These are phyloP conservation scores for Acacia melanoxylon DNA, from an alignment of 306 rosid species.

Conservation along the genomic window DNA sequence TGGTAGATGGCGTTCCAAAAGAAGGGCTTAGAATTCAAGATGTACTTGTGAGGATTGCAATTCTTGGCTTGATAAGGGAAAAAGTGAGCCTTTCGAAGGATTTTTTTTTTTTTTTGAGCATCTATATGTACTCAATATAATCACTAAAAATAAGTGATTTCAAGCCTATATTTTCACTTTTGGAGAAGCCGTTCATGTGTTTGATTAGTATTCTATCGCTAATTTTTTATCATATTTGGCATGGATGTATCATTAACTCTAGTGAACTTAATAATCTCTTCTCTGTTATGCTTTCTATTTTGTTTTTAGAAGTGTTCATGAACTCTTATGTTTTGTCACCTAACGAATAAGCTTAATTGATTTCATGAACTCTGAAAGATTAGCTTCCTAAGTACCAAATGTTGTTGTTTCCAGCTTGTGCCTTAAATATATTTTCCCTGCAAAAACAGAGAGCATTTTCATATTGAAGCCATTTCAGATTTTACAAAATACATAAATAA, in stretches of 20 bases:
- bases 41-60: slow-evolving; percentile 91
- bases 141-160: not conserved
- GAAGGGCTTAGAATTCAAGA: slow-evolving; percentile 93
- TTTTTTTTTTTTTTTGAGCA: not conserved
- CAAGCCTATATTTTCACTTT: not conserved
- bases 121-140: slow-evolving; percentile 1
- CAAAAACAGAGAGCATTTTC: not conserved
- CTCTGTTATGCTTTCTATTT: not conserved
- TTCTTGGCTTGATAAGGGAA: slow-evolving; percentile 65
- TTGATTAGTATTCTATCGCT: not conserved
- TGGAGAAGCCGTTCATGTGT: not conserved
- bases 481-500: not conserved
- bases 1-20: slow-evolving; percentile 94
- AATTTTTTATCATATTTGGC: not conserved
- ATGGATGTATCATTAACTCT: not conserved
- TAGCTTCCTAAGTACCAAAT: not conserved
- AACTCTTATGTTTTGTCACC: not conserved
- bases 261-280: not conserved
- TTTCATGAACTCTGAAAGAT: not conserved
- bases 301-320: not conserved
- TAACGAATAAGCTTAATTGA: not conserved
- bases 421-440: not conserved
- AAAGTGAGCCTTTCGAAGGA: slow-evolving; percentile 56
- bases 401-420: not conserved
- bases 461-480: not conserved